Evolutionary conservation across 1,139 yeast genomes (phyloP), one percentile per base, ranked within the genome.

Genomic region (Debaryomycetaceae sp.): DNA sequence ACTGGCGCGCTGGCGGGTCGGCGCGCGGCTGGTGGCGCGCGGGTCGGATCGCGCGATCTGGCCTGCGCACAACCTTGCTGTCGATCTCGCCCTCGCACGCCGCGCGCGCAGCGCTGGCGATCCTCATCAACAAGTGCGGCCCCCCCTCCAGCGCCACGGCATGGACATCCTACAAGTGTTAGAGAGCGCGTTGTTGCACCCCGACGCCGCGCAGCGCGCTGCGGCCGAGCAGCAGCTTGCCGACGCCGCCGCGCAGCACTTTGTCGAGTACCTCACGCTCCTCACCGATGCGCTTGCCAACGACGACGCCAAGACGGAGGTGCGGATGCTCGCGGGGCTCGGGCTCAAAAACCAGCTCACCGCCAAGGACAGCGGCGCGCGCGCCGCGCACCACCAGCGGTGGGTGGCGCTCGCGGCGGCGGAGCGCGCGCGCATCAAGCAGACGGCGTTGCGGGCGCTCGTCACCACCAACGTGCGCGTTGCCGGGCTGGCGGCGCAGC

Each of bases 321-420:
- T 88, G 33, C 73, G 97, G 51, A 85, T 86, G 72, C 75, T 93
- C 56, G 96, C 98, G 3, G 95, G 94, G 29, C 66, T 91, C 41
- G 85, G 82, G 11, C 63, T 88, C 48, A 91, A 91, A 65, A 91
- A 91, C 59, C 86, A 84, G 59, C 70, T 91, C 46, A 77, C 85
- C 4, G 78, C 96, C 11, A 91, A 88, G 52, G 88, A 80, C 45
- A 40, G 61, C 2, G 56, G 55, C 18, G 73, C 71, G 39, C 72
- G 65, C 41, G 58, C 57, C 29, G 72, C 65, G 21, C 79, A 74
- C 46, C 75, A 75, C 6, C 71, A 68, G 38, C 67, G 83, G 33
- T 83, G 93, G 93, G 52, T 72, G 25, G 53, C 60, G 16, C 59
- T 88, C 38, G 82, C 77, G 32, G 54, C 49, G 2, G 67, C 60